Evolutionary conservation across 2,329 filamentous ascomycete species (phyloP).

Genomic region (Blastomyces percursus): DNA sequence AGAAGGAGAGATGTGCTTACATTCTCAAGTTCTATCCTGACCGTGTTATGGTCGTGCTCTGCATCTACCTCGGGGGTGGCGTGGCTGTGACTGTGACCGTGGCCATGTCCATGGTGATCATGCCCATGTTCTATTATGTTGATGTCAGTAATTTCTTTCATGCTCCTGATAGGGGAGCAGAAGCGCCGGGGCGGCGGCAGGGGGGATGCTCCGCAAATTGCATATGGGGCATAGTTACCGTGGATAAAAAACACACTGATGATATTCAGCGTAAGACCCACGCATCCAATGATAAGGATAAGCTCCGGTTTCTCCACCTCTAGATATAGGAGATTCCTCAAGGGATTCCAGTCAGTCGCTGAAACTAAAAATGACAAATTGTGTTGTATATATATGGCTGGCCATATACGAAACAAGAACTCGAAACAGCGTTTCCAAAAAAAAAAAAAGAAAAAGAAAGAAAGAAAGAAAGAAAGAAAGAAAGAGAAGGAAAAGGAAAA

Average conservation of each 20-base stretch:
- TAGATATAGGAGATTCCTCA: conserved; percentile 21
- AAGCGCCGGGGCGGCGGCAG: neutral
- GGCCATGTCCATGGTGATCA: conserved; percentile 14
- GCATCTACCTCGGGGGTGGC: conserved; percentile 9
- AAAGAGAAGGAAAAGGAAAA: no score
- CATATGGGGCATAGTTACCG: conserved; percentile 31
- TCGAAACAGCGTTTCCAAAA: no score
- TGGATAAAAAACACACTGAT: conserved; percentile 56
- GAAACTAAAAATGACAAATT: neutral
- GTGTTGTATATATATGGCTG: neutral
- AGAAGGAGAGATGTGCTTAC: neutral
- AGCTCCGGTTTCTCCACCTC: conserved; percentile 53
- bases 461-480: no score
- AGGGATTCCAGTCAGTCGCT: neutral
- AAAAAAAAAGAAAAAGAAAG: no score
- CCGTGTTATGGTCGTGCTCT: neutral
- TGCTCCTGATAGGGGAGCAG: neutral
- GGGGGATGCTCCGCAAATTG: neutral
- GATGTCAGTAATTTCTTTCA: neutral
- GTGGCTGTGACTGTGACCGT: conserved; percentile 16
- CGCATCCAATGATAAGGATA: conserved; percentile 58
- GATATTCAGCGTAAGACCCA: conserved; percentile 57
- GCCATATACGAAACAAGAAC: neutral
- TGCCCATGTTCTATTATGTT: conserved; percentile 14
- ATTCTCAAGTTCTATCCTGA: neutral